Base-by-base conservation (phyloP, 2,329 filamentous ascomycete species). In the Cryphonectria nitschkei region DNA sequence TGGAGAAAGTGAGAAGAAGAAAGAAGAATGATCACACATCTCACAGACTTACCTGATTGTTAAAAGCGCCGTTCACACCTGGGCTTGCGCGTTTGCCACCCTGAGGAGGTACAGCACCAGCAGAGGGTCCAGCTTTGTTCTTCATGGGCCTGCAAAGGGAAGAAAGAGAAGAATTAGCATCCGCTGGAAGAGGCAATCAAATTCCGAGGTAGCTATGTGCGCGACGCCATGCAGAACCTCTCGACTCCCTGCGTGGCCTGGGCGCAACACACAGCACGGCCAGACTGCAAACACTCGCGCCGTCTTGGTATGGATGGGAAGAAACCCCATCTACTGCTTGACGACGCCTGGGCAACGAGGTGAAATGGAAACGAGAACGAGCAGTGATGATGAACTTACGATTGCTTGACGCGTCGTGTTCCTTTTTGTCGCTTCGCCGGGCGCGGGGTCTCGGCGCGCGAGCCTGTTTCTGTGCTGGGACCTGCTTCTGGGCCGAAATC, bases 51-150 rank as follows among this genome's bases (percentile, higher is more conserved):
- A 90, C 88, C 84, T 87, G 84, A 70, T 85, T 85, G 75, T 82
- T 81, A 60, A 80, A 76, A 63, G 79, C 78, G 80, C 89, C 89
- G 81, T 86, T 88, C 78, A 85, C 84, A 76, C 87, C 82, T 75
- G 90, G 88, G 78, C 87, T 88, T 80, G 85, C 87, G 75, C 88
- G 85, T 80, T 91, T 90, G 80, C 89, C 89, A 75, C 85, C 82
- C 76, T 89, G 88, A 78, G 91, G 87, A 78, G 93, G 85, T 76
- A 91, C 92, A 79, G 90, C 90, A 75, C 89, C 87, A 74, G 89
- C 41, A 13, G 58, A 56, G 14, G 58, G 88, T 75, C 89, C 88
- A 73, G 86, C 85, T 80, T 91, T 92, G 83, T 92, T 93, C 84
- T 95, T 95, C 80, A 91, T 86, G 61, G 92, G 92, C 75, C 92